Conservation (phyloP, 1,139 yeast species). For the Chernovozyma sophiae-reginae region DNA sequence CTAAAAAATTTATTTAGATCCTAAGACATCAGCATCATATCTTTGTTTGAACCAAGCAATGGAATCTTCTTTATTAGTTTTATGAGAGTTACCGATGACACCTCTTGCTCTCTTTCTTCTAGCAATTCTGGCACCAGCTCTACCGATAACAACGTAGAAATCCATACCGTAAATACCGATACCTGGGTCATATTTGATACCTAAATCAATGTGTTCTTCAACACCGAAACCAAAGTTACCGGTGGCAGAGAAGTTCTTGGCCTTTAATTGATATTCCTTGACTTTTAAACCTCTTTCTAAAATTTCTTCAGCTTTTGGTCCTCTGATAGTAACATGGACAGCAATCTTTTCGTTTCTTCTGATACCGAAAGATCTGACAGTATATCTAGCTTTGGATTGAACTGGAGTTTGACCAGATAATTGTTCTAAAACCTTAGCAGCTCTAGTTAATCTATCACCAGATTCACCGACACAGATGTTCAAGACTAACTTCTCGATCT, state of each 20-base stretch:
- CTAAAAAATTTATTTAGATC: constrained; percentile 49
- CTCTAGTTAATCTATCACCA: constrained; percentile 99
- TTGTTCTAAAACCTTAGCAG: constrained; percentile 99
- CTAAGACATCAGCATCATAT: constrained; percentile 97
- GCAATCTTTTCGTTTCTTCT: constrained; percentile 99
- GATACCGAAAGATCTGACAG: constrained; percentile 99
- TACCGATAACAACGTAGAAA: constrained; percentile 98
- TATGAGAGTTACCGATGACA: constrained; percentile 88
- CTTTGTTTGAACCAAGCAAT: constrained; percentile 99
- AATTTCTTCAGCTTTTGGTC: constrained; percentile 99
- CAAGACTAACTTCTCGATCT: constrained; percentile 98
- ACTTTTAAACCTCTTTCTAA: constrained; percentile 99
- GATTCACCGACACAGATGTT: constrained; percentile 99
- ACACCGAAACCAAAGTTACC: constrained; percentile 99
- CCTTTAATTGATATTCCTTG: constrained; percentile 96
- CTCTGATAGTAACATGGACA: constrained; percentile 99
- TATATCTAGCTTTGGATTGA: constrained; percentile 99
- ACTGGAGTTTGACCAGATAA: constrained; percentile 99
- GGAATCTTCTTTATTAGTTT: constrained; percentile 89
- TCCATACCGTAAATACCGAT: constrained; percentile 99
- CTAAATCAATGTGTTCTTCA: constrained; percentile 99
- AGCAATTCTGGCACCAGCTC: constrained; percentile 99
- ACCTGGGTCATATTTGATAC: constrained; percentile 99
- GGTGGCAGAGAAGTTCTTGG: constrained; percentile 93
- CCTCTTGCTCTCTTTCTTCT: constrained; percentile 98